These are phyloP conservation scores for Durusdinium trenchii DNA, from an alignment of 73 alveolate species.

Conservation along the genomic window DNA sequence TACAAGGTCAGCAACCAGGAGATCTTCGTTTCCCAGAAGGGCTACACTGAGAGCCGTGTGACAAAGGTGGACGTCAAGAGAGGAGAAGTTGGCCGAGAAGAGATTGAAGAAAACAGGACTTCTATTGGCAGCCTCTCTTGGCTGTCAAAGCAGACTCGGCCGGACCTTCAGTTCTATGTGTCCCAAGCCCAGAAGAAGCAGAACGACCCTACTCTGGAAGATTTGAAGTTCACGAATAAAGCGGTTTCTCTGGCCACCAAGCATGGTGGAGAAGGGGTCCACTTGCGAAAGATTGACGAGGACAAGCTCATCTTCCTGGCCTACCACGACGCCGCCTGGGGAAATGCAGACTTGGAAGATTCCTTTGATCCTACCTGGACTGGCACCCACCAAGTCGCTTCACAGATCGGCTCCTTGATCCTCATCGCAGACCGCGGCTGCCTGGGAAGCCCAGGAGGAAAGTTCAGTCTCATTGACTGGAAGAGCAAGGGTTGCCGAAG, in stretches of 20 bases:
- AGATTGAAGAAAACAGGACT: conserved; percentile 9
- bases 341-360: not conserved
- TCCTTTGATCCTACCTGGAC: not conserved
- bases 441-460: not conserved
- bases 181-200: conserved; percentile 34
- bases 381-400: not conserved
- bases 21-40: not conserved
- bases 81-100: not conserved
- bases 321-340: conserved; percentile 72
- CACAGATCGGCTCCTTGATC: conserved; percentile 10
- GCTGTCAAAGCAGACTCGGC: conserved; percentile 38
- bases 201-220: not conserved
- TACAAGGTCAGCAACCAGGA: not conserved
- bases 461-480: not conserved
- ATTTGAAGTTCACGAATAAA: conserved; percentile 12
- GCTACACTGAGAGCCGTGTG: not conserved
- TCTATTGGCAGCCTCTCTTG: conserved; percentile 27
- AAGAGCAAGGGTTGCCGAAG: not conserved
- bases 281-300: not conserved
- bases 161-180: conserved; percentile 35
- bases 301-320: not conserved
- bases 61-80: not conserved
- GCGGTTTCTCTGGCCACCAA: not conserved
- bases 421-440: not conserved
- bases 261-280: not conserved